Evolutionary conservation across 257 asterid genomes (phyloP).

Genomic region (Solanum paucissectum): DNA sequence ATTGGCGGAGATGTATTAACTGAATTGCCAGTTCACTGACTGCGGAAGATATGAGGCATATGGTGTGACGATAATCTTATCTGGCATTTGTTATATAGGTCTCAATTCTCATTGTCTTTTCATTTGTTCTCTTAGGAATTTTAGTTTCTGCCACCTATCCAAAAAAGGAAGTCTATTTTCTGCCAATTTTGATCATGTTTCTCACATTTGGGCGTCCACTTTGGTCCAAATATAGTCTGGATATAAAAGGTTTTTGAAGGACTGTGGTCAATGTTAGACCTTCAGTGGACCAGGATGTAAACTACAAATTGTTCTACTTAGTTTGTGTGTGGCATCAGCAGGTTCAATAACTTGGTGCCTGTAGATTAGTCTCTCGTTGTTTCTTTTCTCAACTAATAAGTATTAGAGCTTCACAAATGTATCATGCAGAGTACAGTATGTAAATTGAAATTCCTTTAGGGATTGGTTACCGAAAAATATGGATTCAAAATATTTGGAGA

Average conservation of each 20-base stretch:
- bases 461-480: neutral
- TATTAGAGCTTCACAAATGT: neutral
- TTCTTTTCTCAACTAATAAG: neutral
- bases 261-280: neutral
- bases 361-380: neutral
- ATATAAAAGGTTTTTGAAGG: neutral
- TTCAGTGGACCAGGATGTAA: neutral
- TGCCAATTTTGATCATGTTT: neutral
- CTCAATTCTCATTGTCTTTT: neutral
- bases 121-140: neutral
- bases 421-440: neutral
- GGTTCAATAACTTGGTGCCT: neutral
- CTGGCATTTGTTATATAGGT: neutral
- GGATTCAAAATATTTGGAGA: neutral
- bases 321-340: neutral
- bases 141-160: neutral
- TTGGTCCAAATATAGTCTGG: neutral
- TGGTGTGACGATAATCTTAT: neutral
- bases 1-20: neutral
- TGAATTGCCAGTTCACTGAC: neutral
- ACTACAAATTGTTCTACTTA: neutral
- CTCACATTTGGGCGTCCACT: neutral
- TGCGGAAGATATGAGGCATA: neutral
- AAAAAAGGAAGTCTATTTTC: neutral
- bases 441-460: neutral